Evolutionary conservation across 2,329 filamentous ascomycete genomes (phyloP).

Genomic region (Xenoacremonium recifei): DNA sequence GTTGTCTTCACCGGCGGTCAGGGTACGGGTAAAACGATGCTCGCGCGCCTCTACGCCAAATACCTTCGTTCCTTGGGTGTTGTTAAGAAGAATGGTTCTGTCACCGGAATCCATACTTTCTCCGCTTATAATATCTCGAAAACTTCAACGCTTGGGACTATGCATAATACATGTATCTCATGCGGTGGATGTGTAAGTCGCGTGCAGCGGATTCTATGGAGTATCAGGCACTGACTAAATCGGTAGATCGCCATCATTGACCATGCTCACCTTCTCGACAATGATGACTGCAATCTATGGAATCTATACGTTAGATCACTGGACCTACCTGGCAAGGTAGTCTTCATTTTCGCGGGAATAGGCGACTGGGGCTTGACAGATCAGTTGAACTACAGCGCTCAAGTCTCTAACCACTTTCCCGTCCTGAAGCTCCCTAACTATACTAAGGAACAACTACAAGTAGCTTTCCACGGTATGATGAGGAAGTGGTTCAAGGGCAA

Average conservation of each 20-base stretch:
- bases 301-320: conserved; percentile 24
- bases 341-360: conserved; percentile 28
- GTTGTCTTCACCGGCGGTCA: conserved; percentile 29
- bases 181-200: conserved; percentile 55
- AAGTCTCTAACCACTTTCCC: conserved; percentile 28
- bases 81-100: conserved; percentile 41
- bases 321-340: conserved; percentile 26
- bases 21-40: conserved; percentile 29
- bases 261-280: conserved; percentile 27
- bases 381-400: conserved; percentile 55
- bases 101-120: conserved; percentile 31
- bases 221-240: conserved; percentile 9
- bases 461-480: conserved; percentile 57
- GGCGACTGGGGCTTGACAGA: conserved; percentile 54
- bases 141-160: conserved; percentile 33
- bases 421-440: conserved; percentile 65
- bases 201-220: too few species aligned
- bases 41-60: conserved; percentile 29
- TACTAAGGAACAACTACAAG: conserved; percentile 57
- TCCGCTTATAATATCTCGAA: conserved; percentile 29
- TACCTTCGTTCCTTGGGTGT: conserved; percentile 27
- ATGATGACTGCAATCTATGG: conserved; percentile 27
- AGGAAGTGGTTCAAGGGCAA: conserved; percentile 48
- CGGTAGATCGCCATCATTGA: conserved; percentile 27
- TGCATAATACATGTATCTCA: conserved; percentile 41